Percentiles rank a stretch among this genome's conserved stretches.
These are phyloP conservation scores for Aspergillus aculeatus DNA, from an alignment of 2,329 filamentous ascomycete species.

Conservation along the genomic window DNA sequence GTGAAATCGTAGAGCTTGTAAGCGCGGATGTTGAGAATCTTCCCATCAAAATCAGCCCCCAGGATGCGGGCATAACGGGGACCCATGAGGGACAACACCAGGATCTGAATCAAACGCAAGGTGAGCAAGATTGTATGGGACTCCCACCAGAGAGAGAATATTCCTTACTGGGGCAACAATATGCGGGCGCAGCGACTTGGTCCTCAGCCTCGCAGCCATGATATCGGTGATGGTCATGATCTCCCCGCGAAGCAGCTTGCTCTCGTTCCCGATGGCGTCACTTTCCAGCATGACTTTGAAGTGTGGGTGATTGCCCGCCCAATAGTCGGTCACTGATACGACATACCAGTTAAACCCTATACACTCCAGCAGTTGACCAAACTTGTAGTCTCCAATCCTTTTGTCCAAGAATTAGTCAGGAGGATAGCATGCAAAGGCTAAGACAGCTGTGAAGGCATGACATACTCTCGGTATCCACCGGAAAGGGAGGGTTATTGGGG, in stretches of 20 bases:
- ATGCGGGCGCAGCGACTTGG: constrained; percentile 8
- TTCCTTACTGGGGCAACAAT: constrained; percentile 9
- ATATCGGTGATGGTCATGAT: constrained; percentile 9
- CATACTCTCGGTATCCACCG: constrained; percentile 2
- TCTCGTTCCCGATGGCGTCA: background rate
- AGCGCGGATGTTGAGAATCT: constrained; percentile 3
- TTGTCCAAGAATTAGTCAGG: background rate
- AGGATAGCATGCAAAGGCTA: background rate
- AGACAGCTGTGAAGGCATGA: background rate
- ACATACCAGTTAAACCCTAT: constrained; percentile 1
- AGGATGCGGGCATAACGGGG: constrained; percentile 7
- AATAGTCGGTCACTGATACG: constrained; percentile 2
- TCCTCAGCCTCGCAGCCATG: constrained; percentile 9
- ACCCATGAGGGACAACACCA: constrained; percentile 12
- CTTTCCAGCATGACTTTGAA: constrained; percentile 8
- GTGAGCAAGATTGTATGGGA: background rate
- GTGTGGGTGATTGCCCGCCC: background rate
- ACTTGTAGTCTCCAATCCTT: constrained; percentile 6
- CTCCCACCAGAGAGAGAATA: background rate
- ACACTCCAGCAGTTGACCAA: constrained; percentile 2
- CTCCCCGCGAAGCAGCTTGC: constrained; percentile 7
- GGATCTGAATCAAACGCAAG: background rate
- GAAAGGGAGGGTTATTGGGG: no score
- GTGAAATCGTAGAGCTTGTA: constrained; percentile 11
- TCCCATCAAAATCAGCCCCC: constrained; percentile 10